Evolutionary conservation across 768 basidiomycete genomes (phyloP).

Genomic region (Pisolithus tinctorius): DNA sequence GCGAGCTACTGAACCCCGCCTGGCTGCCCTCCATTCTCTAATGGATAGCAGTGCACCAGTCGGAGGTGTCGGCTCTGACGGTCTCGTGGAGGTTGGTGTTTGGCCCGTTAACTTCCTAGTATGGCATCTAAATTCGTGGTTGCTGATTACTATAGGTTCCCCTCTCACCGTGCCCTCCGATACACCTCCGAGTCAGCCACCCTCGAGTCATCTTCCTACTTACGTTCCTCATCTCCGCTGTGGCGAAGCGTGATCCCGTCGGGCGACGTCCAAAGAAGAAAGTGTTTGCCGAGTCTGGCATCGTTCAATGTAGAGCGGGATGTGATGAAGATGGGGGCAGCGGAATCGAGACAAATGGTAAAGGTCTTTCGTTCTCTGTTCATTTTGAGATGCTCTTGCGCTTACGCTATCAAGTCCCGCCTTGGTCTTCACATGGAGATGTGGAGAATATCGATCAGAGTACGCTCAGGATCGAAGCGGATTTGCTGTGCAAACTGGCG

Average conservation of each 20-base stretch:
- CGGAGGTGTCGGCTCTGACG: too few species aligned
- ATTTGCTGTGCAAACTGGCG: constrained; percentile 63
- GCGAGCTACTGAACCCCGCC: too few species aligned
- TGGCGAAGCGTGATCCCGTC: constrained; percentile 65
- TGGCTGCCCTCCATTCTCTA: too few species aligned
- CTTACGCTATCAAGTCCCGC: constrained; percentile 35
- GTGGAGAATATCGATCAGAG: constrained; percentile 40
- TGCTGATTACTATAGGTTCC: constrained; percentile 14
- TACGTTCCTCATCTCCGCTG: constrained; percentile 59
- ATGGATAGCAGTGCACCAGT: too few species aligned
- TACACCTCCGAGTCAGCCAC: constrained; percentile 57
- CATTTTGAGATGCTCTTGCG: background rate
- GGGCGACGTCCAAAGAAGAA: constrained; percentile 70
- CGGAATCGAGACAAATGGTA: constrained; percentile 11
- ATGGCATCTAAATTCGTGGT: constrained; percentile 7
- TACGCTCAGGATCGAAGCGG: constrained; percentile 60
- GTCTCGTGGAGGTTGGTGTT: too few species aligned
- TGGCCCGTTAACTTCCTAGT: constrained; percentile 15
- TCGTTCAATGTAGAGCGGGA: constrained; percentile 42
- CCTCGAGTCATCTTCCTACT: constrained; percentile 59
- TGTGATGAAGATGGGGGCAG: constrained; percentile 20
- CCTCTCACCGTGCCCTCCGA: constrained; percentile 33
- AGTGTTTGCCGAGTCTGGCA: constrained; percentile 60
- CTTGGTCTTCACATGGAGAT: constrained; percentile 49
- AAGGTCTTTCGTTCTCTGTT: background rate